phyloP scores from a whole-genome alignment of 176 grass and related monocot species.

The Oryza longistaminata region DNA sequence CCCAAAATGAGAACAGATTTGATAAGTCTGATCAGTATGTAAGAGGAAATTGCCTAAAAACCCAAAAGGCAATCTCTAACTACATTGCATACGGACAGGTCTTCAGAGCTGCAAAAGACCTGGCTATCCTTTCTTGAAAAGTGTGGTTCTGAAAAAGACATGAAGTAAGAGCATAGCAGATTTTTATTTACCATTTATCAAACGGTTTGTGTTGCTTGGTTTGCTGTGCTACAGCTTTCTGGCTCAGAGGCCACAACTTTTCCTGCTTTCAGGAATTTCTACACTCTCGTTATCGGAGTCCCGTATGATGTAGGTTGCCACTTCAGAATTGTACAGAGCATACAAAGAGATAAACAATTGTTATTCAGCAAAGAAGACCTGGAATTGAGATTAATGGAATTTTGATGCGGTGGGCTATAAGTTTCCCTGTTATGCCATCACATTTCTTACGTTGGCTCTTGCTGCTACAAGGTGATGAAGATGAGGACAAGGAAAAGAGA shows the following conservation, averaged over 20 bases:
- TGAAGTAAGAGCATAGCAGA: constrained; percentile 48
- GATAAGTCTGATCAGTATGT: constrained; percentile 88
- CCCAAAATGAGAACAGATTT: constrained; percentile 67
- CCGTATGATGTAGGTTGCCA: constrained; percentile 92
- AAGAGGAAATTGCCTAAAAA: constrained; percentile 72
- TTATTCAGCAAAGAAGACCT: constrained; percentile 88
- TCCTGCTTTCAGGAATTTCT: constrained; percentile 57
- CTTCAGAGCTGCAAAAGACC: constrained; percentile 76
- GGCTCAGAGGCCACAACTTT: constrained; percentile 21
- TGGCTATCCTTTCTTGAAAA: constrained; percentile 92
- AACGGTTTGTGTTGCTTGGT: not conserved
- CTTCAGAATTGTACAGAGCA: constrained; percentile 86
- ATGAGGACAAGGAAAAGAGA: constrained; percentile 75
- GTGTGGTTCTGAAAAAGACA: constrained; percentile 74
- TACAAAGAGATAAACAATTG: constrained; percentile 95
- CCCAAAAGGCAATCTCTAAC: constrained; percentile 79
- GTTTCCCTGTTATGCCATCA: not conserved
- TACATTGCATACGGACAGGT: constrained; percentile 80
- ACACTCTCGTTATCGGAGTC: constrained; percentile 76
- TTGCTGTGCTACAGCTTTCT: not conserved
- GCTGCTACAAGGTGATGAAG: constrained; percentile 58
- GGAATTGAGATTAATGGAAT: constrained; percentile 65
- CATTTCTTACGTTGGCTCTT: constrained; percentile 19
- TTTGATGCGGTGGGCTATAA: not conserved
- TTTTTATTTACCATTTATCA: not conserved